Base-by-base conservation (phyloP, 179 eudicot genomes). In the Gypsophila paniculata region DNA sequence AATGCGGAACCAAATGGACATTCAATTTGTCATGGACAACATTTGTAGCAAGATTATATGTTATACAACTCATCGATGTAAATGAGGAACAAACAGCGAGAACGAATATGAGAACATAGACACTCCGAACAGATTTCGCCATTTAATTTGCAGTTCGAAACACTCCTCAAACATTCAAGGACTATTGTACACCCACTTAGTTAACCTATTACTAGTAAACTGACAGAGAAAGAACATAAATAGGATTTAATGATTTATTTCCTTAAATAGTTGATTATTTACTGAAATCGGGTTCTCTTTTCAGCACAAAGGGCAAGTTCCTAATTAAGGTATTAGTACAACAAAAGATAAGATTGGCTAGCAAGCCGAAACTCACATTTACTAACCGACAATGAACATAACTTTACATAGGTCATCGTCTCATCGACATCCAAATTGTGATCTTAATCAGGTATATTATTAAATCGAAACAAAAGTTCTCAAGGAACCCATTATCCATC, bases 1-100 rank as follows among this genome's bases (percentile, higher is more conserved):
- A 84, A 78, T 93, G 98, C 51, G 96, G 83, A 80, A 91, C 98
- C 89, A 93, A 81, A 78, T 93, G 98, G 49, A 91, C 98, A 82
- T 93, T 93, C 84, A 93, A 69, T 65, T 91, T 93, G 29, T 84
- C 88, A 19, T 86, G 77, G 73, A 87, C 91, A 82, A 86, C 71
- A 19, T 84, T 82, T 65, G 81, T 74, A 7, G 78, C 83, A 49
- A 89, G 87, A 17, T 88, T 74, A 68, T 90, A 91, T 69, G 82
- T 79, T 44, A 73, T 54, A 74, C 81, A 82, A 71, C 32, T 52
- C 48, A 81, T 75, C n/a, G 71, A 69, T 46, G 65, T 79, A 61
- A 69, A 21, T 3, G 71, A 80, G 76, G 49, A 58, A 55, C 76
- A 46, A 61, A 76, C 58, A 67, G 51, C 71, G 36, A 82, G 67